Evolutionary conservation across 495 filamentous ascomycete genomes (phyloP), one percentile per base, ranked within the genome.

Genomic region (Gamarada debralockiae): DNA sequence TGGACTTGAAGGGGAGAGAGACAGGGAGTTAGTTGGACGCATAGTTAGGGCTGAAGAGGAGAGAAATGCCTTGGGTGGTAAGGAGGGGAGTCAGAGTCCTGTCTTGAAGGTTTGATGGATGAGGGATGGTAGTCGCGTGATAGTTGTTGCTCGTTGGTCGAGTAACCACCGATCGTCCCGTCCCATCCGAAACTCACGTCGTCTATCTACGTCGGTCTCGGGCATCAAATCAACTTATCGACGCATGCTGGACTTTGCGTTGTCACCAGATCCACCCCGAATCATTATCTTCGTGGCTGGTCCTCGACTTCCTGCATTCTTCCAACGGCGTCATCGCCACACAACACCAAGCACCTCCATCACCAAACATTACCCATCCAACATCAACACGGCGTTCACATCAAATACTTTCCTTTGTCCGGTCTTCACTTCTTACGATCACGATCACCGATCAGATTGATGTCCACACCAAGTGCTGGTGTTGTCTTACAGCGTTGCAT

Each of bases 391-490:
- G 14, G 17, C 36, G 17, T 39, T 29, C 27, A 29, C 14, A 39
- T 15, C 14, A 39, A n/a, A 39, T 14, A 3, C 3, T 39, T n/a
- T 27, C n/a, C 3, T 47, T 20, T 7, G 43, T 7, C 9, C 24
- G 17, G 17, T 12, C 9, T 10, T 41, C 4, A 38, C 20, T 50
- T 40, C 17, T 36, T 18, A n/a, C 10, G 15, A 33, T 25, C 38
- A 36, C 23, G 20, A 13, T 42, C 18, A 20, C 7, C 2, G 15
- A 18, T 51, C 21, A 31, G 37, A 29, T 29, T 29, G 27, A 29
- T 29, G 10, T 7, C 52, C 34, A 48, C 42, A 47, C 52, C 52
- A 54, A 54, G 52, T 54, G 52, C 52, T 54, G 52, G 52, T 40
- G 33, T 20, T 23, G 39, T 39, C 23, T 43, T 52, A n/a, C 27